These are phyloP conservation scores for Xylaria sp. DNA, from an alignment of 2,329 filamentous ascomycete genomes.

Conservation along the genomic window DNA sequence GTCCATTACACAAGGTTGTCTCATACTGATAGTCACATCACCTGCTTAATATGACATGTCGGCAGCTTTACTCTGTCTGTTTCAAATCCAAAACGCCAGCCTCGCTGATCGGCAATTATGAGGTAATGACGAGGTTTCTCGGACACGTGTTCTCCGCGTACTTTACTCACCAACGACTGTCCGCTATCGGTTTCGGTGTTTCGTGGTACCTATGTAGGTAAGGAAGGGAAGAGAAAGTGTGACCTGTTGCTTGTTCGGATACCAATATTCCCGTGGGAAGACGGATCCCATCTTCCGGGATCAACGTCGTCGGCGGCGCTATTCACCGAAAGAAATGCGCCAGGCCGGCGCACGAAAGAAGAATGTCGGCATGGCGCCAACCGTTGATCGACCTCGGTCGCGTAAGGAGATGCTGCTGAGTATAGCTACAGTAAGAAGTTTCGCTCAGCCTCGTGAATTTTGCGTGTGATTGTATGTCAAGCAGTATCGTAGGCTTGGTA, in stretches of 20 bases:
- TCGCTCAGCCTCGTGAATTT: too few relatives aligned
- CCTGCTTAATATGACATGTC: not conserved
- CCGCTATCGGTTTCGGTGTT: not conserved
- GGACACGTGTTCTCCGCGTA: slow-evolving; percentile 21
- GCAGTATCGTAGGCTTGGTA: too few relatives aligned
- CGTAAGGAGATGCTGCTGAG: too few relatives aligned
- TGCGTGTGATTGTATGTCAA: too few relatives aligned
- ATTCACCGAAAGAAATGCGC: not conserved
- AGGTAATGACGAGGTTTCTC: slow-evolving; percentile 16
- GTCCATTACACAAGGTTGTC: too few relatives aligned
- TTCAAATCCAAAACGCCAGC: slow-evolving; percentile 27
- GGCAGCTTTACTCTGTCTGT: not conserved
- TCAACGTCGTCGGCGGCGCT: slow-evolving; percentile 21
- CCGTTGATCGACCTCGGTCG: slow-evolving; percentile 5
- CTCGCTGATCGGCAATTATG: slow-evolving; percentile 11
- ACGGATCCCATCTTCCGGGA: slow-evolving; percentile 20
- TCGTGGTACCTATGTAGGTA: not conserved
- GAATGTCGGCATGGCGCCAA: not conserved
- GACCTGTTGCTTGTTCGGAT: not conserved
- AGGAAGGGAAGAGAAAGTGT: not conserved
- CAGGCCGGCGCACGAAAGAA: not conserved
- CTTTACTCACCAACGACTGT: not conserved
- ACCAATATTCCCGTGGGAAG: not conserved
- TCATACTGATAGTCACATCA: too few relatives aligned
- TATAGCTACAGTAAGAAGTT: too few relatives aligned